Conservation (phyloP, 345 rosid genomes). For the Aquilaria yunnanensis region DNA sequence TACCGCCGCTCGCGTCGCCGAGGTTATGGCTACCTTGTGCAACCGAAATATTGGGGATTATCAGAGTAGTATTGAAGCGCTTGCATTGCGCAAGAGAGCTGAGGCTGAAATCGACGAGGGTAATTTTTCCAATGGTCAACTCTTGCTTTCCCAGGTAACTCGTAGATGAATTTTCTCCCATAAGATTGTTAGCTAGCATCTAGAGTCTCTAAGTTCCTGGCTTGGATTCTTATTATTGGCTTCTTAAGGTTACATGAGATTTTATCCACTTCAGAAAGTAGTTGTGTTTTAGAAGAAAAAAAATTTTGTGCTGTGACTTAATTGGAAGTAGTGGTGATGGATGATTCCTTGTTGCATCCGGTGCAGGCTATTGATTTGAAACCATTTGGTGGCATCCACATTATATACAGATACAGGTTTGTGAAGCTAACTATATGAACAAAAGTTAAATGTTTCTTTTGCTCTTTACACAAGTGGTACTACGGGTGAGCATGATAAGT, state of each 20-base stretch:
- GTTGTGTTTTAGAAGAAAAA: too few relatives aligned
- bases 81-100: slow-evolving; percentile 64
- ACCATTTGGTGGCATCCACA: slow-evolving; percentile 72
- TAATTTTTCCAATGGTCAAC: slow-evolving; percentile 45
- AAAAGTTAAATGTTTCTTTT: neutral
- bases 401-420: slow-evolving; percentile 63
- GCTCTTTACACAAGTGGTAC: neutral
- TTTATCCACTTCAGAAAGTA: too few relatives aligned
- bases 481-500: too few relatives aligned
- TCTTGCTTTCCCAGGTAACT: slow-evolving; percentile 56
- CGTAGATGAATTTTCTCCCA: neutral
- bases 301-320: too few relatives aligned
- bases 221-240: too few relatives aligned
- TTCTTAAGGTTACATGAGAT: too few relatives aligned
- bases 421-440: neutral
- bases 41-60: slow-evolving; percentile 17
- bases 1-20: slow-evolving; percentile 65
- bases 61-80: slow-evolving; percentile 33
- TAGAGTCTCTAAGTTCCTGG: too few relatives aligned
- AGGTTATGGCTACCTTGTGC: slow-evolving; percentile 29
- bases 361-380: slow-evolving; percentile 65
- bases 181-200: too few relatives aligned
- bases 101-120: slow-evolving; percentile 36
- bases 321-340: too few relatives aligned
- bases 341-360: slow-evolving; percentile 7